Percentiles rank a stretch among this genome's conserved stretches.
These are phyloP conservation scores for Dipodascopsis tothii DNA, from an alignment of 805 yeast genomes.

Conservation along the genomic window DNA sequence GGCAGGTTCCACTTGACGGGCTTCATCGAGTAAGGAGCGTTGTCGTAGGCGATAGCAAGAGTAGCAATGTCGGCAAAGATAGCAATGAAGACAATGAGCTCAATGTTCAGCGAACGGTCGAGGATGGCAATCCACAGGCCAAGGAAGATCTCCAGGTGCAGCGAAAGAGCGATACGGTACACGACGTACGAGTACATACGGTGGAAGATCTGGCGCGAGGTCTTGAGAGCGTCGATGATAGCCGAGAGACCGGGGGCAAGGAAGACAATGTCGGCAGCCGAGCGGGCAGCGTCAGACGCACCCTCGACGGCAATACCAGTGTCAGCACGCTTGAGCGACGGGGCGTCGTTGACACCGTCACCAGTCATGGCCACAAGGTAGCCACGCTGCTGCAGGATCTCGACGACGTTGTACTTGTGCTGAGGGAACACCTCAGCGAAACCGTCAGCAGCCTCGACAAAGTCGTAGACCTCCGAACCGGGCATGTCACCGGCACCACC, in stretches of 20 bases:
- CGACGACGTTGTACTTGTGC: constrained; percentile 61
- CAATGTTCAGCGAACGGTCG: constrained; percentile 77
- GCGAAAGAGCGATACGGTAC: constrained; percentile 92
- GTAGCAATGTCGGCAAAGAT: constrained; percentile 83
- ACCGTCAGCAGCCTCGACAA: constrained; percentile 87
- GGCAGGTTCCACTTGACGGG: constrained; percentile 97
- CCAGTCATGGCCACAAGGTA: constrained; percentile 65
- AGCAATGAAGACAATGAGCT: constrained; percentile 91
- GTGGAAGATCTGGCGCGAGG: constrained; percentile 96
- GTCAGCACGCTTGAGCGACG: constrained; percentile 62
- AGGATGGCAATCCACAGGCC: constrained; percentile 96
- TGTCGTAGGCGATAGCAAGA: constrained; percentile 77
- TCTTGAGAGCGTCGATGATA: constrained; percentile 61
- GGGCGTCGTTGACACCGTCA: constrained; percentile 65
- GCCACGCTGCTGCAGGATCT: constrained; percentile 56
- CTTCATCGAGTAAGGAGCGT: constrained; percentile 86
- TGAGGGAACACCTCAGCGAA: constrained; percentile 69
- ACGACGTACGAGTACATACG: constrained; percentile 97
- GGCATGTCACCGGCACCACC: constrained; percentile 66
- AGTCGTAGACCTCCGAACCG: constrained; percentile 59
- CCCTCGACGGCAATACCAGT: constrained; percentile 79
- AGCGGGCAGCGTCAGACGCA: constrained; percentile 40
- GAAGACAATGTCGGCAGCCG: constrained; percentile 42
- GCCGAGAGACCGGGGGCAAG: constrained; percentile 57
- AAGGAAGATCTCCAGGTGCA: constrained; percentile 88